phyloP scores from a whole-genome alignment of 768 basidiomycete species.

The Crucibulum laeve region DNA sequence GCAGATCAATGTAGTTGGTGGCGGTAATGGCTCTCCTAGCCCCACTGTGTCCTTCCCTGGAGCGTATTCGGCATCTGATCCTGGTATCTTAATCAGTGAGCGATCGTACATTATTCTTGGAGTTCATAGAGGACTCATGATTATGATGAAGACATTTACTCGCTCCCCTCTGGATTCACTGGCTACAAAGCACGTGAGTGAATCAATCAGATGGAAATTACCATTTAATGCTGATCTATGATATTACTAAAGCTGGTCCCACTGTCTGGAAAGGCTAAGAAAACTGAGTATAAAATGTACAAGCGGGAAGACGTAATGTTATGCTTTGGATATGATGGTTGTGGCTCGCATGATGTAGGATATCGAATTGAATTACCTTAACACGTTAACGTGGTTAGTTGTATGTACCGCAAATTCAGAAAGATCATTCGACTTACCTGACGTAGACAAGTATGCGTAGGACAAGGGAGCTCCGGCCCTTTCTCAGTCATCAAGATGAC shows the following conservation, averaged over 20 bases:
- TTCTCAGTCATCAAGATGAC: too few relatives aligned
- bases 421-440: too few relatives aligned
- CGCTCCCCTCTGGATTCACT: conserved; percentile 20
- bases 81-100: conserved; percentile 28
- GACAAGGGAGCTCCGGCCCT: too few relatives aligned
- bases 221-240: neutral
- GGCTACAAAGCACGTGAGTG: conserved; percentile 28
- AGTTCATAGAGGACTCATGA: neutral
- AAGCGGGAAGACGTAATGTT: too few relatives aligned
- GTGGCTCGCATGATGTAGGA: too few relatives aligned
- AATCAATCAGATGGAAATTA: neutral
- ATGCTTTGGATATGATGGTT: too few relatives aligned
- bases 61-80: conserved; percentile 26
- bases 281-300: too few relatives aligned
- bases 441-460: too few relatives aligned
- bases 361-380: too few relatives aligned
- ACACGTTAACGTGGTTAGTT: too few relatives aligned
- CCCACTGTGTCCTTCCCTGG: conserved; percentile 30
- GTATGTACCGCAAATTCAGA: too few relatives aligned
- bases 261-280: conserved; percentile 2
- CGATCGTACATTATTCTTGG: neutral
- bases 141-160: conserved; percentile 20
- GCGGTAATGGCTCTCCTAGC: conserved; percentile 23
- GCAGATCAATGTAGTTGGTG: conserved; percentile 28
- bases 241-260: neutral